Evolutionary conservation across 768 basidiomycete species (phyloP).

Genomic region (Psilocybe azurescens): DNA sequence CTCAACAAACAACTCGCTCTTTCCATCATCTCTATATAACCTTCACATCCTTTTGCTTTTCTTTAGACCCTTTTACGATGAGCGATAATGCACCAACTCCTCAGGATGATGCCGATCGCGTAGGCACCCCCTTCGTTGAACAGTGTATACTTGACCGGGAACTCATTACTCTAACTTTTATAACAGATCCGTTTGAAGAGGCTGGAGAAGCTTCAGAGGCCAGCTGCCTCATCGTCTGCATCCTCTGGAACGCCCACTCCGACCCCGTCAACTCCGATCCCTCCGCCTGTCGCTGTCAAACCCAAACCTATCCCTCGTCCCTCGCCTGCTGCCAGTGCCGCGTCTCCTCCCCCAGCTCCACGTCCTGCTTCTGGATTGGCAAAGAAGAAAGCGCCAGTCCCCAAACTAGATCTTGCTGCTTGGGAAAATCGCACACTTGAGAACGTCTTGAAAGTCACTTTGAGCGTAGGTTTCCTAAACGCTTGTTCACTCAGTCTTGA

Average conservation of each 20-base stretch:
- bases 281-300: conserved; percentile 28
- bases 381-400: conserved; percentile 53
- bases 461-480: conserved; percentile 60
- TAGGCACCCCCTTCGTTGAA: conserved; percentile 36
- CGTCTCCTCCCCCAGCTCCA: conserved; percentile 36
- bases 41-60: background rate
- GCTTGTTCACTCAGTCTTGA: background rate
- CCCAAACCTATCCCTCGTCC: conserved; percentile 42
- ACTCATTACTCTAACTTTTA: background rate
- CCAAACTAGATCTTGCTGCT: conserved; percentile 55
- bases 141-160: background rate
- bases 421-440: conserved; percentile 83
- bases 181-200: conserved; percentile 89
- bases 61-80: conserved; percentile 29
- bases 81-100: conserved; percentile 52
- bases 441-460: conserved; percentile 75
- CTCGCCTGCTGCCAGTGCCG: conserved; percentile 22
- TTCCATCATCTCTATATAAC: background rate
- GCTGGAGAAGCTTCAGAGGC: conserved; percentile 78
- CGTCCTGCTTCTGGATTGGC: conserved; percentile 36
- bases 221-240: conserved; percentile 39
- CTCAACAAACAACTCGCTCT: conserved; percentile 3
- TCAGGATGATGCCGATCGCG: conserved; percentile 82
- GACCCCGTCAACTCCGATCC: conserved; percentile 26
- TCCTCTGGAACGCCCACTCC: conserved; percentile 31